These are phyloP conservation scores for Salvia miltiorrhiza DNA, from an alignment of 257 asterid genomes.

Conservation along the genomic window DNA sequence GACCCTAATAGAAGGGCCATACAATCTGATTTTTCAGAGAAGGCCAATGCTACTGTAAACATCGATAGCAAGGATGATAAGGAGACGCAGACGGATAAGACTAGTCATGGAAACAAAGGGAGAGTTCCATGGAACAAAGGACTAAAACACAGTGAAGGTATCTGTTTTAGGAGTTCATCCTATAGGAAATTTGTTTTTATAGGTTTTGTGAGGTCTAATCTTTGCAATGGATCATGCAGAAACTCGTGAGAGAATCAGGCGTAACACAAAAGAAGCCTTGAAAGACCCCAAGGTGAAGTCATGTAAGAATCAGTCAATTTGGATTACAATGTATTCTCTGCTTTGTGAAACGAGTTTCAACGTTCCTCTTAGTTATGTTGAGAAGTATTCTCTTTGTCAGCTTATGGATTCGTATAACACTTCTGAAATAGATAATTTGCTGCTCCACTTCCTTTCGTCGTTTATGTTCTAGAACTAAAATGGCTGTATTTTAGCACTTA, in stretches of 20 bases:
- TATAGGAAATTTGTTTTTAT: neutral
- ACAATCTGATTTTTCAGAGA: conserved; percentile 17
- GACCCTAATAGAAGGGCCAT: conserved; percentile 19
- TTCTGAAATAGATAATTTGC: neutral
- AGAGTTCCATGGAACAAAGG: conserved; percentile 95
- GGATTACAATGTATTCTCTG: neutral
- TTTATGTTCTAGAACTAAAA: neutral
- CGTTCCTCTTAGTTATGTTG: conserved; percentile 2
- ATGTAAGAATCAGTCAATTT: conserved; percentile 68
- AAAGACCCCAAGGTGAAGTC: conserved; percentile 99
- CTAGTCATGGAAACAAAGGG: conserved; percentile 66
- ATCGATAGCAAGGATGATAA: conserved; percentile 25
- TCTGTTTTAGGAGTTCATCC: conserved; percentile 6
- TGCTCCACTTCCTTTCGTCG: neutral
- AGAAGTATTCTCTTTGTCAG: neutral
- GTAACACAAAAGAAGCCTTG: conserved; percentile 85
- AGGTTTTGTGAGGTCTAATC: conserved; percentile 7
- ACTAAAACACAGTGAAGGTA: conserved; percentile 75
- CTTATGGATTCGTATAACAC: neutral
- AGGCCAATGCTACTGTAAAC: conserved; percentile 25
- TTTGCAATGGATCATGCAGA: conserved; percentile 38
- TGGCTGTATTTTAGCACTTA: neutral
- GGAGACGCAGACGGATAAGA: conserved; percentile 37
- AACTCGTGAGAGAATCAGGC: conserved; percentile 73
- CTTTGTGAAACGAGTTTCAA: conserved; percentile 3